A percentile compares a stretch with the other conserved stretches of the same genome.
Evolutionary conservation across 78 protist species (phyloP).

Genomic region (Creolimax fragrantissima): DNA sequence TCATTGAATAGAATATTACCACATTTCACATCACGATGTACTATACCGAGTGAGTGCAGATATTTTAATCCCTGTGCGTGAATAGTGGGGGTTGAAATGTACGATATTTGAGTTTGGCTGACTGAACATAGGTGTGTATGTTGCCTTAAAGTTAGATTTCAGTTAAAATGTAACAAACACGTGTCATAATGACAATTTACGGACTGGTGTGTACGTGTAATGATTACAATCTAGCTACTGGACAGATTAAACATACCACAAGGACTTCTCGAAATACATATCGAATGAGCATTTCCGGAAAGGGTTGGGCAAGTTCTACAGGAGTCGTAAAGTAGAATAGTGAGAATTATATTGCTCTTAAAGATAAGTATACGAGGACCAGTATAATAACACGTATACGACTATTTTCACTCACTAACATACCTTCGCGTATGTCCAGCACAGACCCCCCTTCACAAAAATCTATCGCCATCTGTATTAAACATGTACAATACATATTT

Average conservation of each 20-base stretch:
- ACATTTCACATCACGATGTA: conserved; percentile 49
- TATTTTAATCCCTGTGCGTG: background rate
- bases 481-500: background rate
- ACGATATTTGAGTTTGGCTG: background rate
- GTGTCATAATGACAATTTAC: background rate
- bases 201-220: background rate
- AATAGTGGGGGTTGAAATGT: background rate
- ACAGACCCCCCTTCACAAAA: background rate
- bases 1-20: conserved; percentile 43
- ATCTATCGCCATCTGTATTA: background rate
- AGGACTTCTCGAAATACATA: background rate
- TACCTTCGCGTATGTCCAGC: conserved; percentile 5
- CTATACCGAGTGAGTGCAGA: background rate
- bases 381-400: background rate
- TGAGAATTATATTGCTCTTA: background rate
- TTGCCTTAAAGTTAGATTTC: background rate
- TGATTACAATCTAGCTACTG: too few relatives aligned
- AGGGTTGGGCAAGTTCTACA: background rate
- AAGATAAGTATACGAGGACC: background rate
- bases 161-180: background rate
- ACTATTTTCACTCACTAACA: too few relatives aligned
- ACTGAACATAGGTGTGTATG: background rate
- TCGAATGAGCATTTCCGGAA: background rate
- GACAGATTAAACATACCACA: background rate
- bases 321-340: too few relatives aligned